Base-by-base conservation (phyloP, 345 rosid species). In the Brassica cretica region DNA sequence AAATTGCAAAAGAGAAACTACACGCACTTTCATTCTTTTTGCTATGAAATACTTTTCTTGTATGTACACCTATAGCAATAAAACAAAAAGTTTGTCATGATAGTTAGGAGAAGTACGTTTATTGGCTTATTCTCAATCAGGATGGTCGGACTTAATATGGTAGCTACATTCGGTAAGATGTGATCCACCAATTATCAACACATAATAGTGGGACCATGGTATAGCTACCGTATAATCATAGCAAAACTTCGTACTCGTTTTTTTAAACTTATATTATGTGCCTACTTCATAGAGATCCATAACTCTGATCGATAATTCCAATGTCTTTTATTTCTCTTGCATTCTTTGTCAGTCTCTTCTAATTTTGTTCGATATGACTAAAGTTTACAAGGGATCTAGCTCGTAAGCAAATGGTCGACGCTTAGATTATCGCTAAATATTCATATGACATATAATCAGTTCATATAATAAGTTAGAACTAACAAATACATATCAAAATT, bases 161-260 rank as follows among this genome's bases (percentile, higher is more conserved):
- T 46, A 19, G 63, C 51, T 63, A 73, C 46, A 59, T 49, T 63
- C 39, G 63, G 53, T 59, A 30, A 64, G 33, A 64, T 49, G 51
- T 73, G 56, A 74, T 74, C 71, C 29, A 55, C 56, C 55, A 53
- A 33, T 53, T 55, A 33, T 72, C 11, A 24, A 39, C 67, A 72
- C 58, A 39, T 61, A 9, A 60, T 11, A 14, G 41, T 24, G 75
- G 75, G 75, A 72, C 75, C 75, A 59, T 29, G 0, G n/a, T 49
- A 49, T 59, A 60, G 60, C 60, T 56, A 5, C 15, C n/a, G 19
- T 51, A 51, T 51, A 51, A 51, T n/a, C 18, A 51, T 14, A 12
- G 51, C 27, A 39, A 19, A 71, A 71, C 33, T 58, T 71, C 8
- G 49, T 70, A 70, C 74, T 32, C 10, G 18, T 49, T n/a, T 70